Base-by-base conservation (phyloP, 495 filamentous ascomycete genomes). In the Cenococcum geophilum region DNA sequence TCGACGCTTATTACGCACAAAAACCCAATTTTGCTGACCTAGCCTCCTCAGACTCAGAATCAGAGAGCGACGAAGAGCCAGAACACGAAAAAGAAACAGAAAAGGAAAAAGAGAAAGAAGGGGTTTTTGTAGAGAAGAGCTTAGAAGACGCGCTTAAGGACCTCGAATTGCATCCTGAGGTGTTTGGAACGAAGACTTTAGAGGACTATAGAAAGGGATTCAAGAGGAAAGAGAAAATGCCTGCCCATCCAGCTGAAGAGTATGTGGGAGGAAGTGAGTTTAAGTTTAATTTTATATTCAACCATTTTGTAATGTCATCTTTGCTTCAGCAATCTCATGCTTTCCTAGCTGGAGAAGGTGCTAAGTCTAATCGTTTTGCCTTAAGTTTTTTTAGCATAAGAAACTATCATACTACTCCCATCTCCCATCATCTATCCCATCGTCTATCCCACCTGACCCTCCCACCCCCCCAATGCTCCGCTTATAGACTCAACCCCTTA, bases 171-270 rank as follows among this genome's bases (percentile, higher is more conserved):
- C 2, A 32, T 6, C 27, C 27, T 32, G 27, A 32, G 3, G 6
- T 32, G 3, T 32, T 32, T 32, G 3, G 27, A 32, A 32, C 27
- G 6, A 32, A 32, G 27, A 32, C 27, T 32, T 32, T 32, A 6
- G 27, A 32, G 6, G 27, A 32, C 27, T 32, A 3, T 32, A 32
- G 27, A 45, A 45, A 45, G 40, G 40, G 40, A 45, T 16, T 4
- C 18, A 18, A 45, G 40, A 45, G 11, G 40, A 45, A 18, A 45
- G 40, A 14, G 27, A 34, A 47, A 48, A 78, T 78, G 77, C 76
- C 76, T 42, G 71, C 72, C 56, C 71, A 68, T 32, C 71, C 72
- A 10, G 65, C 67, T 48, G 76, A 78, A 69, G 76, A 79, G 66
- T 69, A 73, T 35, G 67, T 72, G 18, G 45, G 8, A 20, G 51